Conservation (phyloP, 1,139 yeast species). For the Yamadazyma epiphylla region DNA sequence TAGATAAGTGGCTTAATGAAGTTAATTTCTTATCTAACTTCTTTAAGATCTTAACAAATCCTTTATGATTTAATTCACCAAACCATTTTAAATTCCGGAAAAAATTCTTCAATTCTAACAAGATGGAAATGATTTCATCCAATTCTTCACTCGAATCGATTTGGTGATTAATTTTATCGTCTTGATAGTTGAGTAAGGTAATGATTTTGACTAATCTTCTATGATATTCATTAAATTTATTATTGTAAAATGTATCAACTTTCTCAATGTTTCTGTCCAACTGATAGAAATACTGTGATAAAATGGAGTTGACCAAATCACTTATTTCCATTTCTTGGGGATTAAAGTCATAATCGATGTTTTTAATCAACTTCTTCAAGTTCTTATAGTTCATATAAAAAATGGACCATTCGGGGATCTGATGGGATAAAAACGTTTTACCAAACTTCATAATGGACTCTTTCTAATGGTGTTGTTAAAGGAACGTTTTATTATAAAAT, state of each 20-base stretch:
- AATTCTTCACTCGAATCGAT: conserved; percentile 56
- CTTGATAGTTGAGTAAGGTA: conserved; percentile 26
- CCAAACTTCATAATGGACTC: conserved; percentile 69
- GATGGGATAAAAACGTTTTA: conserved; percentile 73
- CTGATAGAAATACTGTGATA: conserved; percentile 71
- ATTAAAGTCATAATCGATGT: conserved; percentile 35
- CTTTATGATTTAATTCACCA: conserved; percentile 89
- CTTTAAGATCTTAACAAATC: conserved; percentile 83
- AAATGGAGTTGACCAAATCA: conserved; percentile 26
- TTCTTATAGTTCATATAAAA: conserved; percentile 83
- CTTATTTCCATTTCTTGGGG: conserved; percentile 22
- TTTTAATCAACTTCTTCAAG: conserved; percentile 75
- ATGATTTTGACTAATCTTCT: conserved; percentile 57
- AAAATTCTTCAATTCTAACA: conserved; percentile 74
- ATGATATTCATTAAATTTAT: conserved; percentile 69
- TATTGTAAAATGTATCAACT: conserved; percentile 75
- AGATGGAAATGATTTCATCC: conserved; percentile 72
- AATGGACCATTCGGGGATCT: conserved; percentile 89
- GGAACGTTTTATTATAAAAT: too few species aligned
- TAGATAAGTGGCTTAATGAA: conserved; percentile 18
- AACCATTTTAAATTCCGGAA: conserved; percentile 87
- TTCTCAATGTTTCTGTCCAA: conserved; percentile 79
- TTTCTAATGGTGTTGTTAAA: not conserved
- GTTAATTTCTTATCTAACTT: conserved; percentile 79
- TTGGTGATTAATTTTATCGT: conserved; percentile 23